These are phyloP conservation scores for Rhizophlyctis rosea DNA, from an alignment of 192 early-diverging fungal species.

Conservation along the genomic window DNA sequence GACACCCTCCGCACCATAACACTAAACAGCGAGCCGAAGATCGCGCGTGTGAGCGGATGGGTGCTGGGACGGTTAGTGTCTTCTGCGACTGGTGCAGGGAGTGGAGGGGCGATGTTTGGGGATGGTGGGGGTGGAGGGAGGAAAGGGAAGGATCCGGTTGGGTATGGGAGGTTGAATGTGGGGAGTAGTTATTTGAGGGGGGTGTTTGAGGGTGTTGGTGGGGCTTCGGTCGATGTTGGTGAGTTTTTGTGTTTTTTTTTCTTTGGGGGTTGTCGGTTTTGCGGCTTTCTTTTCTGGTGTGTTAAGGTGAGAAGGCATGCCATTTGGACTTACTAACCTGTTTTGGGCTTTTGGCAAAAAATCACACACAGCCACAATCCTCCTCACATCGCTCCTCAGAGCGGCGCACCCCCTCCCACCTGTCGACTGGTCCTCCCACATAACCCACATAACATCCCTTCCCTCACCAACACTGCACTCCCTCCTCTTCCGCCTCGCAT, in stretches of 20 bases:
- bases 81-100: neutral
- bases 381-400: conserved; percentile 5
- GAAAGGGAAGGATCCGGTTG: conserved; percentile 12
- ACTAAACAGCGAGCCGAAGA: conserved; percentile 11
- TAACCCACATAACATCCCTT: neutral
- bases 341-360: too few relatives aligned
- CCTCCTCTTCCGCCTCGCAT: neutral
- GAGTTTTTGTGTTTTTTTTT: too few relatives aligned
- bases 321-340: too few relatives aligned
- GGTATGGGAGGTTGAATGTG: conserved; percentile 12
- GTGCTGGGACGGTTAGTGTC: conserved; percentile 4
- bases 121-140: neutral
- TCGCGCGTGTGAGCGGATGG: conserved; percentile 21
- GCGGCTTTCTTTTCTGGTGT: too few relatives aligned
- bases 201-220: conserved; percentile 16
- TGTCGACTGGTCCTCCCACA: conserved; percentile 18
- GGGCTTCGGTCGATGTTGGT: too few relatives aligned
- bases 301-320: too few relatives aligned
- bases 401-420: conserved; percentile 18
- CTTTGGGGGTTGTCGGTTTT: too few relatives aligned
- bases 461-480: neutral
- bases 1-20: conserved; percentile 3
- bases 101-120: conserved; percentile 9
- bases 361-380: neutral
- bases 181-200: conserved; percentile 21